Base-by-base conservation (phyloP, 805 yeast species). In the Candida vaughaniae region DNA sequence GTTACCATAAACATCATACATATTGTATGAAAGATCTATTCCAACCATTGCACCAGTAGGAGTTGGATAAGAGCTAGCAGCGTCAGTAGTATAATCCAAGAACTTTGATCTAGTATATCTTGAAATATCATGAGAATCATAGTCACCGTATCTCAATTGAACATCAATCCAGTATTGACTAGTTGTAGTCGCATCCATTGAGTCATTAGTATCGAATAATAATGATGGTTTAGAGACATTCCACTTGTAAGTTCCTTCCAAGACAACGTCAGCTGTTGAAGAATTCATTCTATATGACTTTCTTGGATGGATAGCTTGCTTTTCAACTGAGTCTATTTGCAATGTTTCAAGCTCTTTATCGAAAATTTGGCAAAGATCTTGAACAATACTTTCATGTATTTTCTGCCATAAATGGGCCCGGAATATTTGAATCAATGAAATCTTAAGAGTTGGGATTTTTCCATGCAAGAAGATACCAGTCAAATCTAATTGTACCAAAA, bases 351-450 rank as follows among this genome's bases (percentile, higher is more conserved):
- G 64, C 57, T 93, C 95, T 34, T 81, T 80, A 58, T 93, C 99
- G 16, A 93, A 64, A 12, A 89, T 91, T 55, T 90, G 97, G 52
- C 96, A 89, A 20, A 93, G 52, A 67, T 93, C 99, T 56, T 87
- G 86, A 3, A 93, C 96, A 33, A 93, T 71, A 61, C 95, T 83
- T 62, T 93, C 99, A 58, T 93, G 99, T 37, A 93, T 93, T 60
- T 95, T 93, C 58, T 93, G 99, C 99, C 99, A 93, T 53, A 93
- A 75, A 68, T 93, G 99, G 0, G 99, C 98, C 39, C 99, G 73
- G 74, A 93, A 93, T 3, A 93, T 88, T 58, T 93, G 99, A 57
- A 93, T 90, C 45, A 91, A 71, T 1, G 99, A 91, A 19, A 93
- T 93, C 60, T 93, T 93, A 54, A 93, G 69, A 0, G 99, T 93